Percentiles rank a stretch among this genome's conserved stretches.
These are phyloP conservation scores for Fusarium coicis DNA, from an alignment of 2,329 filamentous ascomycete species.

Conservation along the genomic window DNA sequence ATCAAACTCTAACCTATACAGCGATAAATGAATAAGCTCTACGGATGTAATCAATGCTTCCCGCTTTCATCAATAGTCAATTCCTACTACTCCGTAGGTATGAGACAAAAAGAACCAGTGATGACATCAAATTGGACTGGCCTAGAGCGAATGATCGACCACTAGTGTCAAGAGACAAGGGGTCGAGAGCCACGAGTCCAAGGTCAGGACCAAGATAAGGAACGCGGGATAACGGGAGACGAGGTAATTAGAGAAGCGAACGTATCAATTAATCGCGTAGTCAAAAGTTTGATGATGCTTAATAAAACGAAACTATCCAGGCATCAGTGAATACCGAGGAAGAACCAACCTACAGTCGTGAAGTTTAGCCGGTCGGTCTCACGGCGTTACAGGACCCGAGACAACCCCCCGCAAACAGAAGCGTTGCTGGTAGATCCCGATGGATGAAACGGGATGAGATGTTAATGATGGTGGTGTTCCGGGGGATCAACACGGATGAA, in stretches of 20 bases:
- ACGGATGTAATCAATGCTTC: not conserved
- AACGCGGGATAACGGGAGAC: conserved; percentile 12
- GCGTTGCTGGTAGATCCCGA: conserved; percentile 20
- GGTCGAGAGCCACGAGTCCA: conserved; percentile 30
- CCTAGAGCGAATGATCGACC: conserved; percentile 35
- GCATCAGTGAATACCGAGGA: not conserved
- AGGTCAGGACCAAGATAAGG: conserved; percentile 36
- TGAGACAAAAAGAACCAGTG: not conserved
- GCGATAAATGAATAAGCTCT: conserved; percentile 4
- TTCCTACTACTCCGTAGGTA: not conserved
- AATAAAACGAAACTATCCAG: not conserved
- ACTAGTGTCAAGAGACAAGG: conserved; percentile 35
- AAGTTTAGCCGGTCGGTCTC: not conserved
- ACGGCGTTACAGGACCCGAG: conserved; percentile 19
- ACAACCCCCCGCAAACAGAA: conserved; percentile 29
- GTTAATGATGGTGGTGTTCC: conserved; percentile 12
- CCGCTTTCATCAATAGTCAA: conserved; percentile 2
- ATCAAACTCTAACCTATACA: not conserved
- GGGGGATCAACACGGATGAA: conserved; percentile 34
- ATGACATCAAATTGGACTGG: conserved; percentile 21
- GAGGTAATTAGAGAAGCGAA: conserved; percentile 18
- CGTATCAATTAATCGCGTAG: conserved; percentile 10
- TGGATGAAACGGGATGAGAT: conserved; percentile 11
- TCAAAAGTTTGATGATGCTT: conserved; percentile 7
- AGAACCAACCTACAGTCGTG: not conserved